phyloP scores from a whole-genome alignment of 2,329 filamentous ascomycete species.

The Lasiodiplodia theobromae region DNA sequence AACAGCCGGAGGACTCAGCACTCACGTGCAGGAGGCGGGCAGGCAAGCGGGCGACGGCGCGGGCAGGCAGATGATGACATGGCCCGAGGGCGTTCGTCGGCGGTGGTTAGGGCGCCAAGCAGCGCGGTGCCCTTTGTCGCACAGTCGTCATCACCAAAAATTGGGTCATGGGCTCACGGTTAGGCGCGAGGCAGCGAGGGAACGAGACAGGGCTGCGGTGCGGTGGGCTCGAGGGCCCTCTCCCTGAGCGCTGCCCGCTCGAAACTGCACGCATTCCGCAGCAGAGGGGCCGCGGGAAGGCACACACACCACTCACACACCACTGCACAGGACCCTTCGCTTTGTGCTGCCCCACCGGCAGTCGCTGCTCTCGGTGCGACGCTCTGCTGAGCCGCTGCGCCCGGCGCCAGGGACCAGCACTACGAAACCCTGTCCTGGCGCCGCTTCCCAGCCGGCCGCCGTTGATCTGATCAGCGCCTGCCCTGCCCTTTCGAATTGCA shows the following conservation, averaged over 20 bases:
- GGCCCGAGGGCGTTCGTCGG: constrained; percentile 7
- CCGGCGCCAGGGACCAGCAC: constrained; percentile 23
- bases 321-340: constrained; percentile 24
- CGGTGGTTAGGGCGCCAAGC: constrained; percentile 2
- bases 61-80: not conserved
- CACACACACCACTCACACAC: constrained; percentile 25
- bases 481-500: constrained; percentile 22
- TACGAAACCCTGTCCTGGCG: constrained; percentile 18
- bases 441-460: constrained; percentile 13
- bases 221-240: not conserved
- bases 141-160: constrained; percentile 7
- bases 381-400: constrained; percentile 25
- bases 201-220: not conserved
- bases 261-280: constrained; percentile 14
- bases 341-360: constrained; percentile 23
- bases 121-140: constrained; percentile 3
- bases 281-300: not conserved
- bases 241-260: not conserved
- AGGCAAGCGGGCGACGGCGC: not conserved
- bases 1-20: constrained; percentile 15
- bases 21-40: constrained; percentile 12
- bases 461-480: constrained; percentile 20
- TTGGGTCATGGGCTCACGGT: constrained; percentile 9
- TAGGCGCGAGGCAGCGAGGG: constrained; percentile 6
- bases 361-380: constrained; percentile 18